phyloP scores from a whole-genome alignment of 1,284 basidiomycete genomes.

The Omphalotus olearius region DNA sequence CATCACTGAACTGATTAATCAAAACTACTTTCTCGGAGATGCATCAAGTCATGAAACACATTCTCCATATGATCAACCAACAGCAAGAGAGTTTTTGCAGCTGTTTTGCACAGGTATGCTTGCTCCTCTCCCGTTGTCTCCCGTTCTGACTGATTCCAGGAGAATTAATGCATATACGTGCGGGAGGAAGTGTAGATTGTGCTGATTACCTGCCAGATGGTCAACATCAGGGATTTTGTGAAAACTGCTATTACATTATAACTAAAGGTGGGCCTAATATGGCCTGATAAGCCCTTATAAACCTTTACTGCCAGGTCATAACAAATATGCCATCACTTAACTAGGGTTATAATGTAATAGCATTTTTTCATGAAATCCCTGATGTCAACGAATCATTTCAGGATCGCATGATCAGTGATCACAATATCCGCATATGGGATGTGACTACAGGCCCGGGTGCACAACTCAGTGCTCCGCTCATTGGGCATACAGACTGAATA shows the following conservation, averaged over 20 bases:
- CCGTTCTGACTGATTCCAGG: neutral
- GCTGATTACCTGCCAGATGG: slow-evolving; percentile 10
- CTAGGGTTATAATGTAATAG: too few species aligned
- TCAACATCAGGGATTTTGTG: too few species aligned
- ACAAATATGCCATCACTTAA: too few species aligned
- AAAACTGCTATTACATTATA: too few species aligned
- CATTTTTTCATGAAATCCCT: too few species aligned
- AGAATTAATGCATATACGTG: neutral
- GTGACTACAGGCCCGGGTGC: neutral
- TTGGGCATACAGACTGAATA: slow-evolving; percentile 14
- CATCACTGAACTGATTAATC: too few species aligned
- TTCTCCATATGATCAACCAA: neutral
- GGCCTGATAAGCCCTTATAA: too few species aligned
- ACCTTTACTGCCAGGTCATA: too few species aligned
- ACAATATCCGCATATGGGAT: slow-evolving; percentile 12
- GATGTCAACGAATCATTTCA: slow-evolving; percentile 4
- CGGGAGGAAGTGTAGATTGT: neutral
- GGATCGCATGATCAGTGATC: slow-evolving; percentile 7
- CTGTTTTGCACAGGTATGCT: neutral
- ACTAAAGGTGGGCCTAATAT: too few species aligned
- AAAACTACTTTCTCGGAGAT: neutral
- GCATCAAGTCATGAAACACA: neutral
- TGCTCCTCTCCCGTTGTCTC: neutral
- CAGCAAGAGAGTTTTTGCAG: neutral
- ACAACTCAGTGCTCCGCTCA: neutral